These are phyloP conservation scores for Pseudohyphozyma bogoriensis DNA, from an alignment of 768 basidiomycete genomes.

Conservation along the genomic window DNA sequence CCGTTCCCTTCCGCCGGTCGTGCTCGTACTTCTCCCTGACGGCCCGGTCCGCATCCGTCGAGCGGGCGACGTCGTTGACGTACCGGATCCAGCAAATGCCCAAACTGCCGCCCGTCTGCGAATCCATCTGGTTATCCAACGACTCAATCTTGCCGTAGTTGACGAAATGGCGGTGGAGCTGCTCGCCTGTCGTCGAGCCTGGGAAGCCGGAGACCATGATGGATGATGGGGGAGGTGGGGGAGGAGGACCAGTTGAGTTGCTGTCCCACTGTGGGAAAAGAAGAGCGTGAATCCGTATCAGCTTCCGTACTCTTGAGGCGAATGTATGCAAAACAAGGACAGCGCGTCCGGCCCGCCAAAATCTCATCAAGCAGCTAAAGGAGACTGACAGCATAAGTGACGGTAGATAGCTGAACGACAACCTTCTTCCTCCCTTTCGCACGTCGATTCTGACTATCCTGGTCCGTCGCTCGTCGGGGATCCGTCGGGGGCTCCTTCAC, in stretches of 20 bases:
- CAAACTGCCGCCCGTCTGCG: slow-evolving; percentile 65
- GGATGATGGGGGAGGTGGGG: slow-evolving; percentile 48
- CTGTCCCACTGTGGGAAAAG: slow-evolving; percentile 56
- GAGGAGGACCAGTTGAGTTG: slow-evolving; percentile 60
- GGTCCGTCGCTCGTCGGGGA: slow-evolving; percentile 47
- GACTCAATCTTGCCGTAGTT: slow-evolving; percentile 53
- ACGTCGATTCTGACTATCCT: too few species aligned
- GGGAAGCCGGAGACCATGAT: slow-evolving; percentile 65
- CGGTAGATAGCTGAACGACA: slow-evolving; percentile 41
- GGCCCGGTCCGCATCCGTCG: background rate
- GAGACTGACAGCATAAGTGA: slow-evolving; percentile 51
- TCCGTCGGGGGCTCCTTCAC: slow-evolving; percentile 47
- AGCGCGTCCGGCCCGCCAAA: too few species aligned
- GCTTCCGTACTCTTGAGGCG: too few species aligned
- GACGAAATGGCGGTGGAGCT: slow-evolving; percentile 58
- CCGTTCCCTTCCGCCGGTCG: slow-evolving; percentile 5
- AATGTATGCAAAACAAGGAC: too few species aligned
- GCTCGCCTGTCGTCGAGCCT: slow-evolving; percentile 55
- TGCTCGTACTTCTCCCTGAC: slow-evolving; percentile 18
- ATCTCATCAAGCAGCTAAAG: too few species aligned
- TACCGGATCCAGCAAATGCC: slow-evolving; percentile 71
- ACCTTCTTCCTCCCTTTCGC: slow-evolving; percentile 32
- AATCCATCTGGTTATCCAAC: slow-evolving; percentile 70
- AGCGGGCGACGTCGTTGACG: slow-evolving; percentile 24
- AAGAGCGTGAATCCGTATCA: background rate